Percentiles rank a stretch among this genome's conserved stretches.
phyloP scores from a whole-genome alignment of 176 grass and related monocot genomes.

The Oryza longistaminata region DNA sequence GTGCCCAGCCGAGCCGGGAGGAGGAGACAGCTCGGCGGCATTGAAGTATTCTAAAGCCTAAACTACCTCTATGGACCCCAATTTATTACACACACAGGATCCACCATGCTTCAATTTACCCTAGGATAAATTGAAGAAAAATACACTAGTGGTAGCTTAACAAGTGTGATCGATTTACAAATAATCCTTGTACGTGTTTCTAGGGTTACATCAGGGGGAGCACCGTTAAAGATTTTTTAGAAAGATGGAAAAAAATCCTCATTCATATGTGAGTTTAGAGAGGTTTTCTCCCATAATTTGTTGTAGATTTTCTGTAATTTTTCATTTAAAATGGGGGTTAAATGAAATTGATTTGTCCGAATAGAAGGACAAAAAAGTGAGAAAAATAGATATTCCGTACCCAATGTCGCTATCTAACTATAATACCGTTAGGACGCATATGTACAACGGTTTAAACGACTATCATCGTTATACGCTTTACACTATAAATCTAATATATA shows the following conservation, averaged over 20 bases:
- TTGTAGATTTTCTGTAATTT: not conserved
- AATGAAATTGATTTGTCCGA: too few relatives aligned
- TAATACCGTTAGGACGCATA: not conserved
- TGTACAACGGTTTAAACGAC: too few relatives aligned
- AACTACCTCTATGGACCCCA: not conserved
- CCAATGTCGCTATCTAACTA: not conserved
- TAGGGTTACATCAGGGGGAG: not conserved
- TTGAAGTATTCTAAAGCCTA: constrained; percentile 30
- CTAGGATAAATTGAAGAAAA: not conserved
- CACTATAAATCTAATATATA: not conserved
- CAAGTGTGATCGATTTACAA: not conserved
- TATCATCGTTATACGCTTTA: too few relatives aligned
- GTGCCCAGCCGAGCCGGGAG: not conserved
- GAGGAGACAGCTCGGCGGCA: constrained; percentile 24
- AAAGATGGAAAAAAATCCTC: too few relatives aligned
- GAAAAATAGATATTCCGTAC: not conserved
- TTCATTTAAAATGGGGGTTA: too few relatives aligned
- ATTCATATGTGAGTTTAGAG: too few relatives aligned
- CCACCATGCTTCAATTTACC: not conserved
- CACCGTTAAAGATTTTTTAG: too few relatives aligned
- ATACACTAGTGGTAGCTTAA: not conserved
- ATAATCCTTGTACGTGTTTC: not conserved
- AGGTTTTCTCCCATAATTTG: too few relatives aligned
- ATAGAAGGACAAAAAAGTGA: too few relatives aligned
- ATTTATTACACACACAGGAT: constrained; percentile 12